phyloP scores from a whole-genome alignment of 345 rosid species.

The Brassica rapa region DNA sequence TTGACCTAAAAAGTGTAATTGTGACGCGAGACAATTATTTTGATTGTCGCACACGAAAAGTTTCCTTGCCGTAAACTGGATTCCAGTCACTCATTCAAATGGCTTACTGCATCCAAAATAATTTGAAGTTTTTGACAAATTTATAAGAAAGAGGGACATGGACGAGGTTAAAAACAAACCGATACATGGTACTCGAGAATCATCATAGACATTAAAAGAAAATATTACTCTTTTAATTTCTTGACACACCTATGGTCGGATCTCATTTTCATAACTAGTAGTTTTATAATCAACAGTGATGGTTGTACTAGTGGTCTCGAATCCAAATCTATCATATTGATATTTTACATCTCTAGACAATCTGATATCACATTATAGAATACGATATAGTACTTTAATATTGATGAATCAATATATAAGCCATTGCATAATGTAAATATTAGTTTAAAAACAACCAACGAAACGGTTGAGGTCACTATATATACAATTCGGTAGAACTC shows the following conservation, averaged over 20 bases:
- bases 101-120: not conserved
- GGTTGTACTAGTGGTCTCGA: not conserved
- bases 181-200: not conserved
- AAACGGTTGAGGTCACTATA: not conserved
- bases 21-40: not conserved
- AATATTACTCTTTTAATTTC: not conserved
- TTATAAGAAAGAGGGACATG: not conserved
- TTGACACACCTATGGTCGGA: not conserved
- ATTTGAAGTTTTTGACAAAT: not conserved
- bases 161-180: not conserved
- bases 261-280: not conserved
- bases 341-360: not conserved
- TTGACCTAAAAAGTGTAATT: not conserved
- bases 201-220: not conserved
- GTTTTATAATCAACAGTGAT: not conserved
- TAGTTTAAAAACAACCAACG: constrained; percentile 5
- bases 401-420: not conserved
- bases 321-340: not conserved
- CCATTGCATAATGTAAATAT: not conserved
- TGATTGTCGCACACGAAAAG: not conserved
- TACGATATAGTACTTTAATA: not conserved
- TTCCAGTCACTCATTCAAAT: not conserved
- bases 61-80: not conserved
- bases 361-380: not conserved
- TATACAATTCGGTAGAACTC: constrained; percentile 21